These are phyloP conservation scores for Epithele typhae DNA, from an alignment of 768 basidiomycete genomes.

Conservation along the genomic window DNA sequence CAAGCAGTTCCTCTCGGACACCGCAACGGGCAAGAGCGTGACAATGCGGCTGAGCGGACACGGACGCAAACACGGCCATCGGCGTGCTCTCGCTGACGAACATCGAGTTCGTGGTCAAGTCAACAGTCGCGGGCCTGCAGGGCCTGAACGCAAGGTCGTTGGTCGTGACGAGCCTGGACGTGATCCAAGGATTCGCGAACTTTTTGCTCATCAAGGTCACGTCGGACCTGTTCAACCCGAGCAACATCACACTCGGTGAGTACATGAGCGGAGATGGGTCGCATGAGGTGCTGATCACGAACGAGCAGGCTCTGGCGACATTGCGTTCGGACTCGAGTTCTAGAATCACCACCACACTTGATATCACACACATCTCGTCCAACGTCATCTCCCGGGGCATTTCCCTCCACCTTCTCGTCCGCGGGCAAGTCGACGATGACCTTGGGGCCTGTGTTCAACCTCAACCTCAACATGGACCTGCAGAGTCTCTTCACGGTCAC, in stretches of 20 bases:
- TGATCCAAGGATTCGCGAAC: constrained; percentile 61
- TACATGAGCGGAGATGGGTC: constrained; percentile 19
- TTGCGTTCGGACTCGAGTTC: constrained; percentile 56
- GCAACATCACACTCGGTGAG: constrained; percentile 31
- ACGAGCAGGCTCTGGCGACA: constrained; percentile 46
- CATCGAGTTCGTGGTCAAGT: constrained; percentile 57
- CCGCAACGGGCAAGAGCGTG: constrained; percentile 44
- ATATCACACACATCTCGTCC: constrained; percentile 54
- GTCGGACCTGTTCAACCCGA: constrained; percentile 62
- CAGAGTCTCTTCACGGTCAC: constrained; percentile 66
- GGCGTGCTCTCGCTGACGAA: constrained; percentile 53
- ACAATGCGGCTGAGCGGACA: constrained; percentile 47
- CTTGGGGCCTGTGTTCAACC: constrained; percentile 53
- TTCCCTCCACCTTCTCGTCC: constrained; percentile 45
- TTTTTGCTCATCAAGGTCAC: constrained; percentile 65
- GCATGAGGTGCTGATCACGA: constrained; percentile 13
- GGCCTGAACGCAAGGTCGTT: constrained; percentile 58
- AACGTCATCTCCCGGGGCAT: constrained; percentile 62
- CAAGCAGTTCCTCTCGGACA: constrained; percentile 56
- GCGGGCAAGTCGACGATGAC: constrained; percentile 49
- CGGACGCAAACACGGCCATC: constrained; percentile 60
- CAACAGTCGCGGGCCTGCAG: constrained; percentile 58
- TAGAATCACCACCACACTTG: constrained; percentile 54
- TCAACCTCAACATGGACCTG: constrained; percentile 68
- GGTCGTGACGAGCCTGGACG: constrained; percentile 54